Percentiles rank a stretch among this genome's conserved stretches.
phyloP scores from a whole-genome alignment of 768 basidiomycete species.

The Trametes punicea region DNA sequence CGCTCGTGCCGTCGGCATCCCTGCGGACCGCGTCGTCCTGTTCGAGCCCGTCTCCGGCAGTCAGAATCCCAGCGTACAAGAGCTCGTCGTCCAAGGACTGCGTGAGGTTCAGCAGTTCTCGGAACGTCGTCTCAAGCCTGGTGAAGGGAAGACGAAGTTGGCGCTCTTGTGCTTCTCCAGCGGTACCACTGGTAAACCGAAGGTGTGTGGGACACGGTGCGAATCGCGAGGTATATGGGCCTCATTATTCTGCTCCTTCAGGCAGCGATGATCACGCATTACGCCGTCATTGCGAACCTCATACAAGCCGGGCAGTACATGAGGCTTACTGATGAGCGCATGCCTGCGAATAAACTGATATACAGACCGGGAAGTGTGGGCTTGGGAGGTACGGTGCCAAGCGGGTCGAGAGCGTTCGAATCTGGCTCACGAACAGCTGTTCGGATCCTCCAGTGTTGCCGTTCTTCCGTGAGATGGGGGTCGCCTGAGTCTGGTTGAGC shows the following conservation, averaged over 20 bases:
- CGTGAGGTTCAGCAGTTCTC: conserved; percentile 16
- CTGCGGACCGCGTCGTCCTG: conserved; percentile 20
- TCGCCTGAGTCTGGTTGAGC: neutral
- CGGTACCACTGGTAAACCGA: conserved; percentile 34
- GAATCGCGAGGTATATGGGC: no score
- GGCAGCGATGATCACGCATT: conserved; percentile 34
- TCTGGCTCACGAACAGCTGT: neutral
- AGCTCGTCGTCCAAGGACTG: conserved; percentile 23
- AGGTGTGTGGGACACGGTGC: conserved; percentile 2
- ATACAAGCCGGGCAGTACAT: conserved; percentile 25
- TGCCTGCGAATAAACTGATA: conserved; percentile 19
- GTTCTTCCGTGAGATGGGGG: conserved; percentile 9
- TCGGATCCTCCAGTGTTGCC: conserved; percentile 10
- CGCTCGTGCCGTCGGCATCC: conserved; percentile 17
- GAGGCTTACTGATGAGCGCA: conserved; percentile 10
- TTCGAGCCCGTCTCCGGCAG: conserved; percentile 14
- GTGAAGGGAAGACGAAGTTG: conserved; percentile 30
- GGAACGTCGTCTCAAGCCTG: conserved; percentile 22
- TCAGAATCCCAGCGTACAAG: conserved; percentile 21
- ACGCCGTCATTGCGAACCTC: conserved; percentile 30
- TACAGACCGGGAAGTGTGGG: conserved; percentile 27
- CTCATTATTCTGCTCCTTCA: no score
- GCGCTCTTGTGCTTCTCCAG: conserved; percentile 32
- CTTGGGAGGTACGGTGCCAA: conserved; percentile 40
- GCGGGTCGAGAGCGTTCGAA: no score